Base-by-base conservation (phyloP, 1,139 yeast species). In the Lodderomyces beijingensis region DNA sequence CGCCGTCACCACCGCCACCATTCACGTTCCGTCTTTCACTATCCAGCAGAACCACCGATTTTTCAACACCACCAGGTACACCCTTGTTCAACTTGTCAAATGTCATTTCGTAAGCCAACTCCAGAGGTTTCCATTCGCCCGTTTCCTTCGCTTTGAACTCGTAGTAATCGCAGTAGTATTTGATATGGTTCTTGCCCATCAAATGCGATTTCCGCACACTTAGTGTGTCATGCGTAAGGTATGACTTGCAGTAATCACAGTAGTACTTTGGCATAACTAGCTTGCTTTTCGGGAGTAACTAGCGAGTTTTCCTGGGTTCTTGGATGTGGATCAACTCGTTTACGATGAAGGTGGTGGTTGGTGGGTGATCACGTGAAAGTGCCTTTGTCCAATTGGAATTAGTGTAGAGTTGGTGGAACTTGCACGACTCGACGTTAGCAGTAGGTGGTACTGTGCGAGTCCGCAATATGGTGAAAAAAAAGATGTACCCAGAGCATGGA, bases 191-290 rank as follows among this genome's bases (percentile, higher is more conserved):
- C 48, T 77, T 76, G 10, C 97, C 97, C 31, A 74, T 64, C 32
- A 85, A 60, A 57, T 89, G 97, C 27, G 89, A 80, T 50, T 83
- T 80, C 28, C 96, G 64, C 34, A 88, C 96, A 59, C 94, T 83
- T 53, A 79, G 67, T 19, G 95, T 83, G 57, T 87, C 96, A 52
- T 88, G 96, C 2, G 96, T 88, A 39, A 88, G 65, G 49, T 83
- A 82, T 16, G 89, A 77, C 57, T 79, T 80, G 55, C 96, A 88
- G 52, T 87, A 88, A 49, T 84, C 94, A 59, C 96, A 88, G 58
- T 81, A 84, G 55, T 80, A 83, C 46, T 70, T 73, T 4, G 75
- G 73, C 78, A 72, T 71, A 15, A n/a, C 19, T 13, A 8, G 4
- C 5, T 26, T 7, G n/a, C 22, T 19, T 19, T n/a, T n/a, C n/a